phyloP scores from a whole-genome alignment of 2,329 filamentous ascomycete species.

The Lomentospora prolificans region DNA sequence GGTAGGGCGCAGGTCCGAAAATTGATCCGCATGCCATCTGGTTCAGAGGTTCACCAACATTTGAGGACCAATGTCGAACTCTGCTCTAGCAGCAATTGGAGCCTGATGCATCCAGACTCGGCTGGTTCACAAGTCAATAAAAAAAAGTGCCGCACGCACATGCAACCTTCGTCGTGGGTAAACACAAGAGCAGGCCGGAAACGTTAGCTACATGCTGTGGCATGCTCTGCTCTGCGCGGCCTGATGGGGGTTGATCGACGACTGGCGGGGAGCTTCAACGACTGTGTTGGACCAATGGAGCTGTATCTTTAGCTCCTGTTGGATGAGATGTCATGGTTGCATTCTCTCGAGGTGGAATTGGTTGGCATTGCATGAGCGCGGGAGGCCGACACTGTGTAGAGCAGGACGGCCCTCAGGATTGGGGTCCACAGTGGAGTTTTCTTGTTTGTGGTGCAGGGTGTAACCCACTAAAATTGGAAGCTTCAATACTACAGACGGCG shows the following conservation, averaged over 20 bases:
- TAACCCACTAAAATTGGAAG: neutral
- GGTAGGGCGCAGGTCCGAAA: neutral
- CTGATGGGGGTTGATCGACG: neutral
- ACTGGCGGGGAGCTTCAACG: neutral
- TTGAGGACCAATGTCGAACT: neutral
- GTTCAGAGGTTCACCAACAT: neutral
- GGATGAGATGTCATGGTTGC: constrained; percentile 4
- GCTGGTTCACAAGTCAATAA: neutral
- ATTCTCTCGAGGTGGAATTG: neutral
- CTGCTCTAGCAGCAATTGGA: neutral
- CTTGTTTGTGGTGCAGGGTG: neutral
- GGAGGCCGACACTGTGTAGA: neutral
- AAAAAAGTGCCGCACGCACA: neutral
- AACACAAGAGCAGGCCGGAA: neutral
- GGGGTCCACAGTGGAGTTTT: neutral
- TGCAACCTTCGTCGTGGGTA: neutral
- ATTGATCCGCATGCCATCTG: neutral
- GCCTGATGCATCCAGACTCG: neutral
- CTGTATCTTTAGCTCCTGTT: neutral
- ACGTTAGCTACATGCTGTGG: neutral
- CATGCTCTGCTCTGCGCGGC: neutral
- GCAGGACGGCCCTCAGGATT: no score
- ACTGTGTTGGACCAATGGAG: constrained; percentile 1
- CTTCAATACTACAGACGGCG: neutral
- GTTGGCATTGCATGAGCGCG: neutral